Evolutionary conservation across 202 grass and related monocot genomes (phyloP).

Genomic region (Cymbopogon flexuosus): DNA sequence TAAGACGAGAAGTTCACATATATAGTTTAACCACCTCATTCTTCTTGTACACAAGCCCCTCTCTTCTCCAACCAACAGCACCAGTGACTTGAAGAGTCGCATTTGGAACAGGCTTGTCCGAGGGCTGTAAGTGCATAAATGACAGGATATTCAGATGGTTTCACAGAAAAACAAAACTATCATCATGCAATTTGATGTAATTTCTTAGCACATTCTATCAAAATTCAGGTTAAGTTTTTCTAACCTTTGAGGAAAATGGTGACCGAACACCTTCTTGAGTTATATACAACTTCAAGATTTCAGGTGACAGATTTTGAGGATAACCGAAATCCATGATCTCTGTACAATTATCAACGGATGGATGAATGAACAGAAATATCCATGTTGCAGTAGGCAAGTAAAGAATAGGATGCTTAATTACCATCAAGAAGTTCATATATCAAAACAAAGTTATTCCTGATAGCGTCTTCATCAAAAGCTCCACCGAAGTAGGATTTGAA

Average conservation of each 20-base stretch:
- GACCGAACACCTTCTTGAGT: conserved; percentile 94
- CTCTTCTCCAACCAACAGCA: conserved; percentile 95
- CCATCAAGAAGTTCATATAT: conserved; percentile 99
- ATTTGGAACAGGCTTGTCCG: conserved; percentile 87
- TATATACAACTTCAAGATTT: conserved; percentile 99
- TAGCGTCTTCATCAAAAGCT: conserved; percentile 98
- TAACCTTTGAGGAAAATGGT: conserved; percentile 97
- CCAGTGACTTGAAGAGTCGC: conserved; percentile 98
- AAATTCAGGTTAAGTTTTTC: conserved; percentile 20
- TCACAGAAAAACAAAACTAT: conserved; percentile 25
- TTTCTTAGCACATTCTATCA: background rate
- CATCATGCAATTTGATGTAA: background rate
- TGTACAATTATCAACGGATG: conserved; percentile 31
- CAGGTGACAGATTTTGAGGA: conserved; percentile 94
- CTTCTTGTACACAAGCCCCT: conserved; percentile 98
- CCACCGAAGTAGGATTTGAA: conserved; percentile 99
- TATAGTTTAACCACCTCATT: conserved; percentile 71
- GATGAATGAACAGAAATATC: conserved; percentile 3
- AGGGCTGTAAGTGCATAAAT: conserved; percentile 56
- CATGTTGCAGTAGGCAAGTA: conserved; percentile 8
- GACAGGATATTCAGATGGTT: conserved; percentile 19
- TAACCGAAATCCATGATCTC: conserved; percentile 99
- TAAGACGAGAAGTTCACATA: background rate
- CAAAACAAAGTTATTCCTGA: conserved; percentile 96
- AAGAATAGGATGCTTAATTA: conserved; percentile 37